Base-by-base conservation (phyloP, 768 basidiomycete genomes). In the Leccinum barrowsii region DNA sequence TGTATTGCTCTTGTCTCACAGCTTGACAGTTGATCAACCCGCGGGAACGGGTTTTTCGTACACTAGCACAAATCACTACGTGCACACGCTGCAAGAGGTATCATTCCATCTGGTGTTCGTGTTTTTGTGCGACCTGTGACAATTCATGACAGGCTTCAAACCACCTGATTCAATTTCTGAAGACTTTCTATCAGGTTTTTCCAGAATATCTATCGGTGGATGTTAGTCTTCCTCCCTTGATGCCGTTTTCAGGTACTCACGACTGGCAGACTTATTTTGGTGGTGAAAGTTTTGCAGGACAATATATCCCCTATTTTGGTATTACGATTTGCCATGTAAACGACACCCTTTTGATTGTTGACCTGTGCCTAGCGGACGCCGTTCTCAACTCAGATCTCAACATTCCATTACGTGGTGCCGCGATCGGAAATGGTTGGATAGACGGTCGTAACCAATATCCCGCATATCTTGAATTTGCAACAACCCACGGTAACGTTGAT, bases 341-440 rank as follows among this genome's bases (percentile, higher is more conserved):
- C n/a, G 34, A 48, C 17, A 8, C 19, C 26, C 15, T 52, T 58
- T 30, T 47, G 26, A 22, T 26, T 22, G 19, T 56, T 61, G 26
- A 67, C 55, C 17, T 28, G 15, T 60, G 40, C 59, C 21, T 60
- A 94, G 94, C 92, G 66, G 82, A 94, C 62, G 89, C 85, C 17
- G 78, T 96, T 48, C 76, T 97, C 30, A 71, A 79, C 60, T 84
- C 85, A 6, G 70, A 79, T 34, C 75, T 92, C 17, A 68, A 77
- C 24, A 76, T 87, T 26, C 85, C 84, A 0, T 76, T 98, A 7
- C 81, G 80, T 47, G 97, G 97, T 2, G 75, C 83, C 15, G 92
- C 96, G 1, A 97, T 99, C 47, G 97, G 97, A 21, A 99, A 99
- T 72, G 96, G 96, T 5, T 99, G 97, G 97, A 96, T 97, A 50